These are phyloP conservation scores for Clonostachys chloroleuca DNA, from an alignment of 2,329 filamentous ascomycete species.

Conservation along the genomic window DNA sequence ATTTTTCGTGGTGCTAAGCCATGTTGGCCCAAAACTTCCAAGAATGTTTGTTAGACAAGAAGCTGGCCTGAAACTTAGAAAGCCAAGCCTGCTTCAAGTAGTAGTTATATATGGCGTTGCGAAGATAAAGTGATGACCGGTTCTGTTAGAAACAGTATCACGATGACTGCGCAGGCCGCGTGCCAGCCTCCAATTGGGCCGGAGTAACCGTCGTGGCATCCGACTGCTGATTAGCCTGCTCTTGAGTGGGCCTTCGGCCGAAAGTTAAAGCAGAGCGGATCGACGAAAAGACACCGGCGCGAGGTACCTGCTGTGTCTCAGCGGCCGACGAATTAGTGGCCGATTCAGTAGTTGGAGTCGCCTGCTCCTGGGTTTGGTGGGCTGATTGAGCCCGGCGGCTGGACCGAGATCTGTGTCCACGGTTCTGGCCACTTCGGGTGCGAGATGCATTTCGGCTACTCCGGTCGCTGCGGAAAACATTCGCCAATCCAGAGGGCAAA, in stretches of 20 bases:
- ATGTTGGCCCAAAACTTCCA: too few relatives aligned
- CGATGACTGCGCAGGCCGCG: slow-evolving; percentile 17
- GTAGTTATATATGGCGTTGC: too few relatives aligned
- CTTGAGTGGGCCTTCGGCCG: slow-evolving; percentile 6
- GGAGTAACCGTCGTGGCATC: slow-evolving; percentile 27
- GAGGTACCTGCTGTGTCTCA: too few relatives aligned
- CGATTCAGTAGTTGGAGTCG: too few relatives aligned
- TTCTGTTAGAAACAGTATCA: too few relatives aligned
- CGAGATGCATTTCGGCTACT: slow-evolving; percentile 2
- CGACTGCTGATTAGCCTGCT: slow-evolving; percentile 1
- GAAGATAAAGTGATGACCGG: too few relatives aligned
- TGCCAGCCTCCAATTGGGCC: slow-evolving; percentile 40
- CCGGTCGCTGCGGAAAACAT: slow-evolving; percentile 30
- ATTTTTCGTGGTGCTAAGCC: too few relatives aligned
- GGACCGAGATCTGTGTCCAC: not conserved
- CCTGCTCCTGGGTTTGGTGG: not conserved
- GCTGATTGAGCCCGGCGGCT: not conserved
- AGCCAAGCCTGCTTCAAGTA: too few relatives aligned
- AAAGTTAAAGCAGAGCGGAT: slow-evolving; percentile 24
- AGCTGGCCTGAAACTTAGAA: too few relatives aligned
- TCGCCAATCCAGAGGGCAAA: slow-evolving; percentile 28
- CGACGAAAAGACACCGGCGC: slow-evolving; percentile 15
- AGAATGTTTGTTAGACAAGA: too few relatives aligned
- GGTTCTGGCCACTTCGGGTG: not conserved
- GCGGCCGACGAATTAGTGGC: too few relatives aligned